A percentile compares a stretch with the other conserved stretches of the same genome.
Conservation (phyloP, 805 yeast genomes). For the Metschnikowia corniflorae region DNA sequence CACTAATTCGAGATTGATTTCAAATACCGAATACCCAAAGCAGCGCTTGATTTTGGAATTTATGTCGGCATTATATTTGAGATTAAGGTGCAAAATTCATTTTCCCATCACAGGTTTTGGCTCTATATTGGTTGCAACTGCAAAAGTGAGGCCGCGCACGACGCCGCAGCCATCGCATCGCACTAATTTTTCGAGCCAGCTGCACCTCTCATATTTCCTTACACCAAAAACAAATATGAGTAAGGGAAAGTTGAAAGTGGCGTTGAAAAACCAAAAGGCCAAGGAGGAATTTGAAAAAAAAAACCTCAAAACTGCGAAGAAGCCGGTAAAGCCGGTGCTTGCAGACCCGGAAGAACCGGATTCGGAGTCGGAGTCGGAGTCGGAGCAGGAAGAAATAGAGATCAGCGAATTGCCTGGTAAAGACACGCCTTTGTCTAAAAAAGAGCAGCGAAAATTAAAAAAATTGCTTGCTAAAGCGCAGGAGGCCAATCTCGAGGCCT, state of each 20-base stretch:
- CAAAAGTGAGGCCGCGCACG: constrained; percentile 3
- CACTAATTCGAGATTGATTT: no score
- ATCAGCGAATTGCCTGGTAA: constrained; percentile 27
- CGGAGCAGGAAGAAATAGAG: constrained; percentile 39
- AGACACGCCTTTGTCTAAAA: constrained; percentile 48
- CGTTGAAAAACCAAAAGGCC: constrained; percentile 17
- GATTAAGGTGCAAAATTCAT: not conserved
- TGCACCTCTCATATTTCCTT: not conserved
- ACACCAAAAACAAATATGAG: constrained; percentile 13
- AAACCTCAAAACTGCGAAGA: constrained; percentile 2
- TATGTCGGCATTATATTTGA: constrained; percentile 21
- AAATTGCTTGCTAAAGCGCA: constrained; percentile 38
- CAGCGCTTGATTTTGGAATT: constrained; percentile 55
- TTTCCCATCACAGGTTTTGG: not conserved
- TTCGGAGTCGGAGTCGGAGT: constrained; percentile 16
- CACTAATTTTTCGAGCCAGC: constrained; percentile 9
- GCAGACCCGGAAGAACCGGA: constrained; percentile 12
- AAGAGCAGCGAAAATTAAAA: constrained; percentile 59
- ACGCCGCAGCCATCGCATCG: constrained; percentile 16
- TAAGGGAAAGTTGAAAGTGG: constrained; percentile 19
- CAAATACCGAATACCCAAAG: no score
- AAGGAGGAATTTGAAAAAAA: constrained; percentile 7
- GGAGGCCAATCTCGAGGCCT: constrained; percentile 34
- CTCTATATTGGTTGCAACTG: not conserved
- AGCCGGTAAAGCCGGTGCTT: constrained; percentile 15